Percentiles rank a stretch among this genome's conserved stretches.
These are phyloP conservation scores for Candida quercuum DNA, from an alignment of 805 yeast species.

Conservation along the genomic window DNA sequence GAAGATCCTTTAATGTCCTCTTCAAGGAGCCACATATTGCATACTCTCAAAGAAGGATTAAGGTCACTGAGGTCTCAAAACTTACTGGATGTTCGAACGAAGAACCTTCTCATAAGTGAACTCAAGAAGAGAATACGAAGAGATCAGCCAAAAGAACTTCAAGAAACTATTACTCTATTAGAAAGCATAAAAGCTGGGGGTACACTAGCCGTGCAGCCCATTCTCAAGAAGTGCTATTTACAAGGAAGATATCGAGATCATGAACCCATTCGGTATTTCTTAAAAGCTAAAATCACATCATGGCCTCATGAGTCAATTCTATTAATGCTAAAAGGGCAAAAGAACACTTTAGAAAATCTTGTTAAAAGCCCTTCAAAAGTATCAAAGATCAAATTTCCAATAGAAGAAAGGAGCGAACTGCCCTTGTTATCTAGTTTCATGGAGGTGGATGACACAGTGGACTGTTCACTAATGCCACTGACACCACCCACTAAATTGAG, in stretches of 20 bases:
- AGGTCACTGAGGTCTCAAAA: background rate
- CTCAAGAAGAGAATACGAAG: conserved; percentile 9
- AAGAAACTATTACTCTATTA: conserved; percentile 3
- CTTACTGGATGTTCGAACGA: conserved; percentile 4
- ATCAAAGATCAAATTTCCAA: conserved; percentile 9
- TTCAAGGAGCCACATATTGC: too few species aligned
- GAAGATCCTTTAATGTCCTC: too few species aligned
- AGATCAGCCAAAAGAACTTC: conserved; percentile 2
- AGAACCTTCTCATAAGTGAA: conserved; percentile 4
- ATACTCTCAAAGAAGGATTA: too few species aligned
- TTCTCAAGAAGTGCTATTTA: conserved; percentile 14
- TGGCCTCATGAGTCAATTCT: conserved; percentile 21
- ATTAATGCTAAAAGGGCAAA: conserved; percentile 5
- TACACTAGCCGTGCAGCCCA: conserved; percentile 5
- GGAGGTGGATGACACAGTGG: background rate
- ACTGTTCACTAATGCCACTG: conserved; percentile 1
- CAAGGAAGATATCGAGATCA: conserved; percentile 17
- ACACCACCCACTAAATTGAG: conserved; percentile 4
- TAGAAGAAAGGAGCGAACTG: conserved; percentile 5
- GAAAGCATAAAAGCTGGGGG: background rate
- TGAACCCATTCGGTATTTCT: conserved; percentile 14
- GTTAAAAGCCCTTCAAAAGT: conserved; percentile 6
- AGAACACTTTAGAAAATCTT: conserved; percentile 6
- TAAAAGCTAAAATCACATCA: conserved; percentile 12
- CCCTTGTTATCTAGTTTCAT: conserved; percentile 5